These are phyloP conservation scores for Suillus brevipes DNA, from an alignment of 768 basidiomycete species.

Conservation along the genomic window DNA sequence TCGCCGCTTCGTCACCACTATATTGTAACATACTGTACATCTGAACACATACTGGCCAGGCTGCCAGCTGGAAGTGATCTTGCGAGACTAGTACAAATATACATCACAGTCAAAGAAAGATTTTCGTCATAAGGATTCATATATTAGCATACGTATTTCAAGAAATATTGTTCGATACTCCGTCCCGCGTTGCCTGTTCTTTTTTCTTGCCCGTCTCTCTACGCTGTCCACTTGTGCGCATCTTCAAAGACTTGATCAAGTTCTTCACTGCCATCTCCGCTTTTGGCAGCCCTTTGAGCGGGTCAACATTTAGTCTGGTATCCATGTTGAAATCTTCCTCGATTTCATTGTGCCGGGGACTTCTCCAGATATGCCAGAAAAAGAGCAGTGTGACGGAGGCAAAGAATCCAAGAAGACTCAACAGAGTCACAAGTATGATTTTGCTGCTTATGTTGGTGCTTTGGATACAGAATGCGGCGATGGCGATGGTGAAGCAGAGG, in stretches of 20 bases:
- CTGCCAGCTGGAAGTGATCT: no score
- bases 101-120: no score
- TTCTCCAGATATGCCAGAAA: slow-evolving; percentile 29
- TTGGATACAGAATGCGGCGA: no score
- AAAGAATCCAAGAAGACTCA: slow-evolving; percentile 11
- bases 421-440: no score
- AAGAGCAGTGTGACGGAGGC: slow-evolving; percentile 10
- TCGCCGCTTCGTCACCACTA: neutral
- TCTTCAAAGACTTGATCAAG: neutral
- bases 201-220: neutral
- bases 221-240: neutral
- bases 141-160: no score
- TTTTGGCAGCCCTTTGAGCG: no score
- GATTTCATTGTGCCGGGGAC: slow-evolving; percentile 8
- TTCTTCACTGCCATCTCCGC: no score
- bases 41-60: neutral
- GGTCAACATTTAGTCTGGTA: neutral
- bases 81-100: no score
- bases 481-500: no score
- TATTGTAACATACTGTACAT: neutral
- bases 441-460: no score
- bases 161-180: neutral
- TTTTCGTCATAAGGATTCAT: neutral
- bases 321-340: slow-evolving; percentile 5
- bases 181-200: neutral